Evolutionary conservation across 345 rosid species (phyloP), one percentile per base, ranked within the genome.

Genomic region (Lepidium didymum): DNA sequence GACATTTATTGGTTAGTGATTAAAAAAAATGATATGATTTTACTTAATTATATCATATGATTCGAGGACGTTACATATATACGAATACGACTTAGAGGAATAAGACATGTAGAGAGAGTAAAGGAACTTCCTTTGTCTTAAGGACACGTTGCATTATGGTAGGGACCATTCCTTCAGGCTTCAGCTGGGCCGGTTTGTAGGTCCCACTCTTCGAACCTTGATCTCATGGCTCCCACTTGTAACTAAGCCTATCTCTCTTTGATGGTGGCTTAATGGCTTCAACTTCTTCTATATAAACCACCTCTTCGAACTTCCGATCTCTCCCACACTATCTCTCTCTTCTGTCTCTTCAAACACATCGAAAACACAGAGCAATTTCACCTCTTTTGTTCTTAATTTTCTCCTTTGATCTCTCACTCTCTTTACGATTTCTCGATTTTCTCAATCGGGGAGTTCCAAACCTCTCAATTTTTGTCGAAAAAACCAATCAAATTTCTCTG

Each of bases 161-260:
- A 27, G 52, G 68, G 21, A 62, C 68, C 61, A 44, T 12, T 56
- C 52, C n/a, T 72, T 38, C 8, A 55, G 35, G 53, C 54, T 56
- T 29, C 8, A 44, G 34, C 31, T 47, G 71, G 76, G 51, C 76
- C 70, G 64, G 75, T 51, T 63, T 41, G 60, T 73, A 42, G 77
- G 72, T 41, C 73, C 73, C 65, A 74, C 64, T 21, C 7, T 10
- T 2, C 16, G 41, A 74, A 23, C 45, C 54, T 74, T 16, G 69
- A 69, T 67, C 78, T 69, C 73, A 68, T 68, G 69, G 65, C 34
- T 62, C 69, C 74, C 65, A 62, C 65, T 75, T 67, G 74, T 64
- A 40, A 64, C 49, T 6, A 29, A 50, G 54, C 8, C 61, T 43
- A 56, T 57, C 54, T 47, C 54, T 27, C n/a, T n/a, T n/a, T n/a